These are phyloP conservation scores for Cladorrhinum sp. DNA, from an alignment of 2,329 filamentous ascomycete genomes.

Conservation along the genomic window DNA sequence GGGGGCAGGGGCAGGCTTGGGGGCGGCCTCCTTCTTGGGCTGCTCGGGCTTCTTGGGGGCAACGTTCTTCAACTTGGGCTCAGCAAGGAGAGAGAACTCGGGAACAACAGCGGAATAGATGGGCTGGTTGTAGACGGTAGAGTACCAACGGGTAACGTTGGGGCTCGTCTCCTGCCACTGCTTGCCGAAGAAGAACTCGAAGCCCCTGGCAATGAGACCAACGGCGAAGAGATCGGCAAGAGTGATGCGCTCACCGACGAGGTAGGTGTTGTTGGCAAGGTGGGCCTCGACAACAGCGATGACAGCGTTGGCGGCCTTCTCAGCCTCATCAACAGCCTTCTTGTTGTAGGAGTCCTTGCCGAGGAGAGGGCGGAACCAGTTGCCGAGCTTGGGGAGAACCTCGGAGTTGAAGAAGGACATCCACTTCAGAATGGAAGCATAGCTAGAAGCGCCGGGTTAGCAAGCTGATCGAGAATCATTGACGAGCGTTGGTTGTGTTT, in stretches of 20 bases:
- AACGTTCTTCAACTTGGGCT: slow-evolving; percentile 68
- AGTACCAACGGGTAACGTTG: slow-evolving; percentile 88
- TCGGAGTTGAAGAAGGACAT: slow-evolving; percentile 95
- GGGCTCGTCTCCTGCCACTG: slow-evolving; percentile 79
- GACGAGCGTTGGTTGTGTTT: background rate
- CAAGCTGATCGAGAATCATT: background rate
- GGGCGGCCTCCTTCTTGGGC: slow-evolving; percentile 57
- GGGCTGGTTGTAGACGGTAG: slow-evolving; percentile 88
- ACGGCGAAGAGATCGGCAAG: slow-evolving; percentile 89
- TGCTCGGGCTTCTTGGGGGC: slow-evolving; percentile 76
- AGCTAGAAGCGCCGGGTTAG: slow-evolving; percentile 44
- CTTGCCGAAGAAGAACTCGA: slow-evolving; percentile 93
- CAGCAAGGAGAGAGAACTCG: slow-evolving; percentile 76
- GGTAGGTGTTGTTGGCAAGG: slow-evolving; percentile 89
- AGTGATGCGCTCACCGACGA: slow-evolving; percentile 95
- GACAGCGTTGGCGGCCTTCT: slow-evolving; percentile 66
- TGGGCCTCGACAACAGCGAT: slow-evolving; percentile 77
- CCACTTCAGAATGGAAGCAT: slow-evolving; percentile 97
- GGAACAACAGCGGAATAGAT: slow-evolving; percentile 79
- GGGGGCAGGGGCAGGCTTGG: slow-evolving; percentile 44
- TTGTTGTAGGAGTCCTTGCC: slow-evolving; percentile 92
- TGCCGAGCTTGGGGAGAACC: slow-evolving; percentile 68
- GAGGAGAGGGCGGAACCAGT: slow-evolving; percentile 83
- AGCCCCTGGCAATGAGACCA: slow-evolving; percentile 77
- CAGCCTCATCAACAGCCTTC: slow-evolving; percentile 83